Percentiles rank a stretch among this genome's conserved stretches.
These are phyloP conservation scores for Sisymbrium altissimum DNA, from an alignment of 345 rosid genomes.

Conservation along the genomic window DNA sequence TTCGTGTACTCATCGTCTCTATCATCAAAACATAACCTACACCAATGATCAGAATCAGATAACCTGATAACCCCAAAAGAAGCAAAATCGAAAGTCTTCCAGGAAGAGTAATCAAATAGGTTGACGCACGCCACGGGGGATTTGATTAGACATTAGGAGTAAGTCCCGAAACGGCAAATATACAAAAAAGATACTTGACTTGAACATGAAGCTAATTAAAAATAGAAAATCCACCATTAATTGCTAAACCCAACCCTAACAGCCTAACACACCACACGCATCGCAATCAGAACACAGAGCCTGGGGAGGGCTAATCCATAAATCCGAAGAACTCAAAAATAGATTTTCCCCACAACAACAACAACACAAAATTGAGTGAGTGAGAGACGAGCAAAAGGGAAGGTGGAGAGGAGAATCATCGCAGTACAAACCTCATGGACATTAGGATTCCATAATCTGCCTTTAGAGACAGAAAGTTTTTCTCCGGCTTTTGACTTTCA, in stretches of 20 bases:
- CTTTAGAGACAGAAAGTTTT: not conserved
- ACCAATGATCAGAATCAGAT: not conserved
- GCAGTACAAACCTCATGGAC: constrained; percentile 10
- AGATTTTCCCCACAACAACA: too few relatives aligned
- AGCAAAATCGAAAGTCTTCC: not conserved
- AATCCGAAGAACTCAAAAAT: not conserved
- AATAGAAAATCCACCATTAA: not conserved
- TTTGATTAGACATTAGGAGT: not conserved
- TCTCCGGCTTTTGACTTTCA: not conserved
- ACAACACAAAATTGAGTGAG: not conserved
- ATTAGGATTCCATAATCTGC: constrained; percentile 9
- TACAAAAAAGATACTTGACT: constrained; percentile 22
- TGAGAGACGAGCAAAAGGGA: not conserved
- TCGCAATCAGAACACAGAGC: constrained; percentile 9
- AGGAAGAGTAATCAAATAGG: not conserved
- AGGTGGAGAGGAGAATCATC: not conserved
- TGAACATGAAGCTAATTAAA: constrained; percentile 23
- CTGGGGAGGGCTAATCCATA: not conserved
- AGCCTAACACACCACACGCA: too few relatives aligned
- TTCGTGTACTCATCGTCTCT: constrained; percentile 61
- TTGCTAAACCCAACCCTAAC: not conserved
- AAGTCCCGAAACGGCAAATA: not conserved
- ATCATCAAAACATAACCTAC: constrained; percentile 62
- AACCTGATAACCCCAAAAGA: not conserved
- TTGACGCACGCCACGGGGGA: not conserved